A percentile compares a stretch with the other conserved stretches of the same genome.
Evolutionary conservation across 2,329 filamentous ascomycete species (phyloP).

Genomic region (Verticillium dahliae): DNA sequence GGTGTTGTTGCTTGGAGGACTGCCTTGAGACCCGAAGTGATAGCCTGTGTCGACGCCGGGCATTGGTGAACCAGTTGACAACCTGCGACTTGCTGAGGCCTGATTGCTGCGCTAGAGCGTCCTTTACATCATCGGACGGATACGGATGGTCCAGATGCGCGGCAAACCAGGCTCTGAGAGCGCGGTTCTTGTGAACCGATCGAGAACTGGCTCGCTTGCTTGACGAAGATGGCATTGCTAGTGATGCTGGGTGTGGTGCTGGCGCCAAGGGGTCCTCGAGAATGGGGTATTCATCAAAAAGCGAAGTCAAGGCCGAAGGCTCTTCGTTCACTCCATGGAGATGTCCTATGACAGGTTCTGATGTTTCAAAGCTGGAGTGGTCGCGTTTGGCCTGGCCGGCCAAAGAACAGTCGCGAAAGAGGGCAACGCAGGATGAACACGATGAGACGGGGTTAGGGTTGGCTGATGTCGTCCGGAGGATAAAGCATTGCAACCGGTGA

Average conservation of each 20-base stretch:
- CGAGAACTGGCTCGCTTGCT: slow-evolving; percentile 28
- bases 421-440: slow-evolving; percentile 43
- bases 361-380: slow-evolving; percentile 38
- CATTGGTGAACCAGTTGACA: slow-evolving; percentile 45
- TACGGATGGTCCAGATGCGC: slow-evolving; percentile 39
- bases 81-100: slow-evolving; percentile 38
- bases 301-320: slow-evolving; percentile 7
- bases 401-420: slow-evolving; percentile 43
- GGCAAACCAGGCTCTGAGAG: slow-evolving; percentile 38
- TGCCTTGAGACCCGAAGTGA: slow-evolving; percentile 17
- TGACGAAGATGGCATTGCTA: slow-evolving; percentile 7
- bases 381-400: slow-evolving; percentile 36
- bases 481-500: slow-evolving; percentile 39
- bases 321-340: slow-evolving; percentile 41
- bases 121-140: slow-evolving; percentile 38
- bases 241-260: slow-evolving; percentile 1
- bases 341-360: slow-evolving; percentile 37
- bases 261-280: neutral
- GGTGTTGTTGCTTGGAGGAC: slow-evolving; percentile 19
- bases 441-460: slow-evolving; percentile 42
- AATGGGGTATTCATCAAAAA: slow-evolving; percentile 1
- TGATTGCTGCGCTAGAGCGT: slow-evolving; percentile 29
- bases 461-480: slow-evolving; percentile 35
- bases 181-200: slow-evolving; percentile 36
- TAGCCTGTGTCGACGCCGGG: slow-evolving; percentile 37